Percentiles rank a stretch among this genome's conserved stretches.
Conservation (phyloP, 2,329 filamentous ascomycete species). For the Fusarium domesticum region DNA sequence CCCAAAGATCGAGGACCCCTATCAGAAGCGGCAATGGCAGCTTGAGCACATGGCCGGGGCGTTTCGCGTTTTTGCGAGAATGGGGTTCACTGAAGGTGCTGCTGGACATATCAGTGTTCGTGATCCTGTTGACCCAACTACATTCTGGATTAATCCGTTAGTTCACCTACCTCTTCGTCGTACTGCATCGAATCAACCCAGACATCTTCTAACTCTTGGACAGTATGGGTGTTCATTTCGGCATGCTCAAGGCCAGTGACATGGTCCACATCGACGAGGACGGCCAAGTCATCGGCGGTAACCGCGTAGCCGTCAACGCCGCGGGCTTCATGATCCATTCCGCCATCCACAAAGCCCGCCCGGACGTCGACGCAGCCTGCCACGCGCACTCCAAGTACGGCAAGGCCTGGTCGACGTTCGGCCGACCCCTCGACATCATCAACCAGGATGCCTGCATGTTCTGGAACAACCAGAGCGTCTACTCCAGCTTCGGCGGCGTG, state of each 20-base stretch:
- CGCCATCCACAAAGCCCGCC: conserved; percentile 57
- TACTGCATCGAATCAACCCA: neutral
- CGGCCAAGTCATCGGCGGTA: conserved; percentile 59
- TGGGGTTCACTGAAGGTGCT: conserved; percentile 58
- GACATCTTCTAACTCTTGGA: neutral
- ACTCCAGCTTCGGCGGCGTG: conserved; percentile 59
- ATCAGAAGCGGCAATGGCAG: conserved; percentile 35
- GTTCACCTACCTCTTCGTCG: neutral
- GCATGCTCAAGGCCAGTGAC: conserved; percentile 56
- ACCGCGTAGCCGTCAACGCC: conserved; percentile 53
- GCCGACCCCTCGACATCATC: conserved; percentile 56
- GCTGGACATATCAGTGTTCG: conserved; percentile 62
- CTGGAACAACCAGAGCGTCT: conserved; percentile 56
- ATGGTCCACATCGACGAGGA: conserved; percentile 60
- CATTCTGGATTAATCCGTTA: conserved; percentile 64
- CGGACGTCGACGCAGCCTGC: conserved; percentile 59
- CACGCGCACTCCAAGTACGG: conserved; percentile 59
- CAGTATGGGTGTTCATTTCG: conserved; percentile 56
- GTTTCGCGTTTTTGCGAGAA: conserved; percentile 47
- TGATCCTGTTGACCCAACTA: conserved; percentile 56
- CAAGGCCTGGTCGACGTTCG: conserved; percentile 61
- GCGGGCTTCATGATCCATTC: conserved; percentile 63
- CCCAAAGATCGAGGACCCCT: conserved; percentile 52
- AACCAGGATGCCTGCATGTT: conserved; percentile 59
- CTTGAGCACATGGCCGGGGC: conserved; percentile 44